Evolutionary conservation across 2,329 filamentous ascomycete genomes (phyloP), one percentile per base, ranked within the genome.

Genomic region (Ilyonectria sp.): DNA sequence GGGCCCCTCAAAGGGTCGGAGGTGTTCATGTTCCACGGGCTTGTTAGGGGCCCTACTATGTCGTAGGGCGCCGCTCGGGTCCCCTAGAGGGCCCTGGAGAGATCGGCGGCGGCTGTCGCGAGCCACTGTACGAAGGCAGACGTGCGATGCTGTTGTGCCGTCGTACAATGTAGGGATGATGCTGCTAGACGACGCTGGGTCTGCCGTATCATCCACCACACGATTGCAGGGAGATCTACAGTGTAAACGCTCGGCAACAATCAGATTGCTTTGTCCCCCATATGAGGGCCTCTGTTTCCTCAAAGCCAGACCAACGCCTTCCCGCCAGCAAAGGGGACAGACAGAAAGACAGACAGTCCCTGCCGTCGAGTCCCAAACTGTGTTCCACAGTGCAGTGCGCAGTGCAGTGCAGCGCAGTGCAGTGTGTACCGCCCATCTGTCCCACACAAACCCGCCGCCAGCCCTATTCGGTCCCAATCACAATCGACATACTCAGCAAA

Each of bases 401-500:
- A 58, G 55, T 33, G 31, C 23, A 23, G 4, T 33, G 31, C 31
- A 23, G 4, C 6, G 31, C 31, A 52, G 31, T 43, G 26, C 40
- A 43, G 40, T n/a, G 15, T 43, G 40, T 8, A 57, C 33, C 46
- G 46, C 15, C 15, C 15, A 43, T 29, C 50, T 35, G 72, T 74
- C 72, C 72, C 72, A 74, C 72, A 66, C 53, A 53, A 71, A 55
- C 65, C 69, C 59, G 63, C 60, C 60, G 60, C 68, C 65, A 75
- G 71, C 73, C 73, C 73, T 75, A 74, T 57, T 62, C 69, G 63
- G 68, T 56, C 66, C 73, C 73, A 75, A 75, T 75, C 73, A 75
- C 60, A 68, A 43, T 43, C 62, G 46, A 43, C 43, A 31, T 46
- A 21, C 21, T 21, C 3, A 26, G 26, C 54, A 59, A 59, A 64